Conservation (phyloP, 2,329 filamentous ascomycete species). For the Colletotrichum tropicale region DNA sequence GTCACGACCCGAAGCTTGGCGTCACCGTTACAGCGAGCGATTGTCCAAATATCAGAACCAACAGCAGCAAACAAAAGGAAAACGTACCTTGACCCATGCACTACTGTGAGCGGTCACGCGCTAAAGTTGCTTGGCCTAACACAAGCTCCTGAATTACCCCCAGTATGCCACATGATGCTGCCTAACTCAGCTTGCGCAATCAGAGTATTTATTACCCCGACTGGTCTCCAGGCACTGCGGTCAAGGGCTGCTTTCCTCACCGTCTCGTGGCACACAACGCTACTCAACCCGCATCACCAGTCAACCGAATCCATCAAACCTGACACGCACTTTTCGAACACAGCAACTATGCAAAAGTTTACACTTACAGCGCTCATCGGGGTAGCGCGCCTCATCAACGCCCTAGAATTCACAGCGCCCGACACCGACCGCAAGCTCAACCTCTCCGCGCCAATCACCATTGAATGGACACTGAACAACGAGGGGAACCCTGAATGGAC, state of each 20-base stretch:
- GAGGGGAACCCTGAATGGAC: neutral
- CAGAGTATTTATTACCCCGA: neutral
- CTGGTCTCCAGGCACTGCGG: accelerated
- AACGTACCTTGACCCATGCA: neutral
- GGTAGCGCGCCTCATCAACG: neutral
- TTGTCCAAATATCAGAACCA: neutral
- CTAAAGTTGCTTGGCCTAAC: neutral
- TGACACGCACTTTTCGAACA: neutral
- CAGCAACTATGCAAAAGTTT: neutral
- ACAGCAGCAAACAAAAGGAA: neutral
- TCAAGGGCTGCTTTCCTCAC: neutral
- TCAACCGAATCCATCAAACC: neutral
- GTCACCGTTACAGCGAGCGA: neutral
- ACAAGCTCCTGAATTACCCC: neutral
- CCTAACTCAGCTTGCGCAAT: neutral
- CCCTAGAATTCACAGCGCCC: neutral
- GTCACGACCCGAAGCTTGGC: neutral
- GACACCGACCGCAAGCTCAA: neutral
- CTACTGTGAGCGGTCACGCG: neutral
- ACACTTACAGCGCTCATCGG: neutral
- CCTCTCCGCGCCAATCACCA: neutral
- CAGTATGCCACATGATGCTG: neutral
- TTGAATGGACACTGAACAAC: neutral
- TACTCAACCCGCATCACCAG: neutral
- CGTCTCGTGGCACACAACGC: neutral